Evolutionary conservation across 768 basidiomycete genomes (phyloP), one percentile per base, ranked within the genome.

Genomic region (Cantharellus anzutake): DNA sequence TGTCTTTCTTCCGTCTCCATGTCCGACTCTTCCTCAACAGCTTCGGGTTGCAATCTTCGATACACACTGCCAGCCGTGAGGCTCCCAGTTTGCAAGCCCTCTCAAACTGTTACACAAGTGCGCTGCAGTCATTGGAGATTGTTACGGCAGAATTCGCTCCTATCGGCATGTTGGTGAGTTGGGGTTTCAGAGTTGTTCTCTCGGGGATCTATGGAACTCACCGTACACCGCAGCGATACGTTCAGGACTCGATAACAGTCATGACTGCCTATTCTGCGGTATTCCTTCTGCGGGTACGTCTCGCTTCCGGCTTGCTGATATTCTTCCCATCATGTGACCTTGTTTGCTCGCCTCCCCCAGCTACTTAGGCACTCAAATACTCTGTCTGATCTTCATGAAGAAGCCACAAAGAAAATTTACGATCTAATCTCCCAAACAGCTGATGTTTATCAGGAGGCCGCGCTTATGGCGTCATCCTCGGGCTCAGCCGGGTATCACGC

Each of bases 191-290:
- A 42, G 5, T 51, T 5, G 38, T 5, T 35, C 2, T 4, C 34
- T 39, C 38, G 5, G 4, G 29, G 5, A 40, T 59, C 34, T 44
- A 42, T 50, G 58, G 53, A 59, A 56, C 44, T 56, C 42, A 4
- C 44, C 52, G 55, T 39, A 51, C 29, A 55, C 63, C 65, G 41
- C 67, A 89, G 86, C 82, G 83, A 51, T 91, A 90, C 65, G 79
- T 83, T 4, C 88, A 90, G 72, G 87, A 90, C 67, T 83, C 84
- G 3, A 80, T 87, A 62, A 82, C 83, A 4, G 79, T 84, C 52
- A 90, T 90, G 87, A 84, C 84, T 20, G 88, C 86, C 35, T 90
- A 90, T 66, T 80, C 84, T 53, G 86, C 87, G 20, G 80, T 90
- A 42, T 83, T 87, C 67, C 71, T 91, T 63, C 72, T 90, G 64